phyloP scores from a whole-genome alignment of 805 yeast species.

The Lachancea meyersii region DNA sequence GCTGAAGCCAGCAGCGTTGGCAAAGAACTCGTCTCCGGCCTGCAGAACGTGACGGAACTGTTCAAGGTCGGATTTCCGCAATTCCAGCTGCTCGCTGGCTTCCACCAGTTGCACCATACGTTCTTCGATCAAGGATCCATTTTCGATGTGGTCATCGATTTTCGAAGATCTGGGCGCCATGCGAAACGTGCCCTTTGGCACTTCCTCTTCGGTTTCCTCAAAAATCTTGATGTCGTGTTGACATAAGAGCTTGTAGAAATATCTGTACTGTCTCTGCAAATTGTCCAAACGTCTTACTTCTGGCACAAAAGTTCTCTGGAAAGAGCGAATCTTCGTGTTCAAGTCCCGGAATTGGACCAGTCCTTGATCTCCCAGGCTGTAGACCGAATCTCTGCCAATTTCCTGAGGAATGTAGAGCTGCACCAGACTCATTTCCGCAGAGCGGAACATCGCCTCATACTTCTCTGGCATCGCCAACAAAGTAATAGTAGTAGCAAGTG shows the following conservation, averaged over 20 bases:
- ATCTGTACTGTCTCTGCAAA: constrained; percentile 77
- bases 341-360: constrained; percentile 83
- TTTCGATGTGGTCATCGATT: constrained; percentile 63
- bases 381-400: constrained; percentile 78
- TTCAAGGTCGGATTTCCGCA: constrained; percentile 49
- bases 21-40: constrained; percentile 46
- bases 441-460: constrained; percentile 46
- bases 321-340: constrained; percentile 71
- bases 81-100: constrained; percentile 56
- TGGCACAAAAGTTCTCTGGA: constrained; percentile 85
- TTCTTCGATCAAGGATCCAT: constrained; percentile 62
- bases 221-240: constrained; percentile 39
- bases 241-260: constrained; percentile 44
- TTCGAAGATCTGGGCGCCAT: constrained; percentile 44
- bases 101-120: constrained; percentile 66
- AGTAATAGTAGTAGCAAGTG: not conserved
- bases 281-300: constrained; percentile 81
- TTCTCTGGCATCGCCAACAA: constrained; percentile 11
- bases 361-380: constrained; percentile 81
- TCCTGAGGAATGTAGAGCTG: constrained; percentile 90
- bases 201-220: constrained; percentile 20
- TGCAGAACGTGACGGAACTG: constrained; percentile 53
- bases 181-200: constrained; percentile 27
- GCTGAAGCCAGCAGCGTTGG: constrained; percentile 15
- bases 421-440: constrained; percentile 95